These are phyloP conservation scores for Flaveria robusta DNA, from an alignment of 129 eudicot species.

Conservation along the genomic window DNA sequence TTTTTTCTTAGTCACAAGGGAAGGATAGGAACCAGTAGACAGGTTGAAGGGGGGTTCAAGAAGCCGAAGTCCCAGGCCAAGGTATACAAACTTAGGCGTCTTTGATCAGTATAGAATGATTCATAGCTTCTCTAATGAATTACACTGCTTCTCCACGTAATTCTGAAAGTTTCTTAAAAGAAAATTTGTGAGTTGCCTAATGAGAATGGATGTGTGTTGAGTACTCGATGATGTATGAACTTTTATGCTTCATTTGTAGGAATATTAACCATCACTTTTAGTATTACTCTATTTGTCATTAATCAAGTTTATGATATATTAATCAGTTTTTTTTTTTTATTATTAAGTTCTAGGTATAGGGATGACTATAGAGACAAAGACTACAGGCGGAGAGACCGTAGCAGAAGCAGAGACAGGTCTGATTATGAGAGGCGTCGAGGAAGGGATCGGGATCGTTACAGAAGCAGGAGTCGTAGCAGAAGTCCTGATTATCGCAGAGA, in stretches of 20 bases:
- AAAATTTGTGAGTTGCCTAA: not conserved
- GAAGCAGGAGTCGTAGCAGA: conserved; percentile 74
- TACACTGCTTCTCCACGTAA: too few species aligned
- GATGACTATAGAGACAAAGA: conserved; percentile 67
- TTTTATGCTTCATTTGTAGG: not conserved
- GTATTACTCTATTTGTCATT: not conserved
- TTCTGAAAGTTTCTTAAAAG: not conserved
- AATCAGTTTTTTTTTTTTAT: not conserved
- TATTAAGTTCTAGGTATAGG: conserved; percentile 50
- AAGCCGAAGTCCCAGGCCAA: conserved; percentile 94
- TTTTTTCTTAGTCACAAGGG: conserved; percentile 63
- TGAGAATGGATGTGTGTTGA: not conserved
- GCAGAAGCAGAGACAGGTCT: conserved; percentile 81
- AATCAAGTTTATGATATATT: not conserved
- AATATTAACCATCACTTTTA: not conserved
- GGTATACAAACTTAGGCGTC: conserved; percentile 42
- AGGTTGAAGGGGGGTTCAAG: conserved; percentile 70
- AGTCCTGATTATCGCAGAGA: conserved; percentile 85
- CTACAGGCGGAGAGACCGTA: conserved; percentile 73
- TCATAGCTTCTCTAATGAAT: not conserved
- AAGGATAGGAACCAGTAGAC: conserved; percentile 65
- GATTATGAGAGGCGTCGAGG: conserved; percentile 64
- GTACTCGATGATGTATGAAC: not conserved
- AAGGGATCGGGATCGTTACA: conserved; percentile 60
- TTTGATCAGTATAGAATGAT: not conserved